phyloP scores from a whole-genome alignment of 1,284 basidiomycete species.

The Hymenochaete sp. region DNA sequence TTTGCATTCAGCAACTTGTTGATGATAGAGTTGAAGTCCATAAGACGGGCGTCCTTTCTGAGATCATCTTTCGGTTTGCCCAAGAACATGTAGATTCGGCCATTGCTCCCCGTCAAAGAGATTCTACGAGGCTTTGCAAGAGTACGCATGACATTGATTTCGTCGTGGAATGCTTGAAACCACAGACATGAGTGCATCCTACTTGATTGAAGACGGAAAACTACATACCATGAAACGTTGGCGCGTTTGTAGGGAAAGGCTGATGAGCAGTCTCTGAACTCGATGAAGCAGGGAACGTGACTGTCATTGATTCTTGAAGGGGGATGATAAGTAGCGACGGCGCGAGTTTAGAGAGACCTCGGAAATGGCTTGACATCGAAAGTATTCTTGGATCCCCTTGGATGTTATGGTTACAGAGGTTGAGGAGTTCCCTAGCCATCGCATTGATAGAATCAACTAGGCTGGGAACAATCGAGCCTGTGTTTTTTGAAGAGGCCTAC shows the following conservation, averaged over 20 bases:
- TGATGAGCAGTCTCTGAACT: constrained; percentile 59
- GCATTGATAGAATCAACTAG: constrained; percentile 47
- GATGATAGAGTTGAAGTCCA: constrained; percentile 98
- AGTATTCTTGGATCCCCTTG: constrained; percentile 39
- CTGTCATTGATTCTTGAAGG: constrained; percentile 87
- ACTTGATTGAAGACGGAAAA: neutral
- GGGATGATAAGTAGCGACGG: constrained; percentile 77
- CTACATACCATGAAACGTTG: constrained; percentile 65
- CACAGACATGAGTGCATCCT: neutral
- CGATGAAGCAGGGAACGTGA: constrained; percentile 73
- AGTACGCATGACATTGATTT: constrained; percentile 89
- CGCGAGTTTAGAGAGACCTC: constrained; percentile 47
- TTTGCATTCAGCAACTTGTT: constrained; percentile 94
- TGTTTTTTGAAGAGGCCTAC: constrained; percentile 34
- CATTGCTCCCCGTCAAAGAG: constrained; percentile 77
- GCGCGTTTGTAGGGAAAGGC: constrained; percentile 75
- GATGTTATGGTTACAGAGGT: constrained; percentile 53
- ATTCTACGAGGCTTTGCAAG: constrained; percentile 91
- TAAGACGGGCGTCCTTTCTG: constrained; percentile 92
- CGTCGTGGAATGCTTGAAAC: constrained; percentile 63
- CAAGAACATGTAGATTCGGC: constrained; percentile 83
- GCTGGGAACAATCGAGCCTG: constrained; percentile 34
- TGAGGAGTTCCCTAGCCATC: constrained; percentile 65
- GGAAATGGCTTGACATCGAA: constrained; percentile 60
- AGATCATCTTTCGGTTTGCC: constrained; percentile 98